phyloP scores from a whole-genome alignment of 2,329 filamentous ascomycete genomes.

The Didymella arachidicola region DNA sequence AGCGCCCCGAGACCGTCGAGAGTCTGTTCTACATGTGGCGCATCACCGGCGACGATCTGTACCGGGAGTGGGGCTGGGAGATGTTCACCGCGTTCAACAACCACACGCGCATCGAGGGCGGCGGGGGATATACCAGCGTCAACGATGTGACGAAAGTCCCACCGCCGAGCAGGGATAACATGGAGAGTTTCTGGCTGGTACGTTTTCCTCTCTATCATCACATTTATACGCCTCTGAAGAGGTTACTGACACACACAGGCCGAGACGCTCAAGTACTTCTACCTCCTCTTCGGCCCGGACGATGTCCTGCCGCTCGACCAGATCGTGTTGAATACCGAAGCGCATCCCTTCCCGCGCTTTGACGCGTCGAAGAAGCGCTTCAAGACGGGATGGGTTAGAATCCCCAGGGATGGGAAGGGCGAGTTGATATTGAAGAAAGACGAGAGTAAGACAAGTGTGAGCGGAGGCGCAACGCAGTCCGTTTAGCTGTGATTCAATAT shows the following conservation, averaged over 20 bases:
- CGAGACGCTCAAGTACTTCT: slow-evolving; percentile 97
- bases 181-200: slow-evolving; percentile 99
- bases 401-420: slow-evolving; percentile 59
- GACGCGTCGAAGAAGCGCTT: slow-evolving; percentile 76
- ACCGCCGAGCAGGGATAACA: slow-evolving; percentile 78
- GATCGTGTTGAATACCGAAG: slow-evolving; percentile 95
- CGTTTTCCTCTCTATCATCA: slow-evolving; percentile 46
- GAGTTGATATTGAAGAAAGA: slow-evolving; percentile 30
- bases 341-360: slow-evolving; percentile 88
- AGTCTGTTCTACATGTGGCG: slow-evolving; percentile 98
- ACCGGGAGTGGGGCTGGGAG: slow-evolving; percentile 97
- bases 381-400: slow-evolving; percentile 81
- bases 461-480: neutral
- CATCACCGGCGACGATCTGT: slow-evolving; percentile 87
- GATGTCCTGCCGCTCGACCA: slow-evolving; percentile 85
- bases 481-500: neutral
- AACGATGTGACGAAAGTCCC: slow-evolving; percentile 77
- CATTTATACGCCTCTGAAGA: neutral
- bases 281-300: slow-evolving; percentile 86
- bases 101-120: slow-evolving; percentile 79
- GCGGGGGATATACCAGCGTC: slow-evolving; percentile 83
- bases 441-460: neutral
- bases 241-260: slow-evolving; percentile 62
- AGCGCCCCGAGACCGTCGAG: slow-evolving; percentile 96
- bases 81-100: slow-evolving; percentile 95